Evolutionary conservation across 768 basidiomycete genomes (phyloP).

Genomic region (Brasilioporus rufonigricans): DNA sequence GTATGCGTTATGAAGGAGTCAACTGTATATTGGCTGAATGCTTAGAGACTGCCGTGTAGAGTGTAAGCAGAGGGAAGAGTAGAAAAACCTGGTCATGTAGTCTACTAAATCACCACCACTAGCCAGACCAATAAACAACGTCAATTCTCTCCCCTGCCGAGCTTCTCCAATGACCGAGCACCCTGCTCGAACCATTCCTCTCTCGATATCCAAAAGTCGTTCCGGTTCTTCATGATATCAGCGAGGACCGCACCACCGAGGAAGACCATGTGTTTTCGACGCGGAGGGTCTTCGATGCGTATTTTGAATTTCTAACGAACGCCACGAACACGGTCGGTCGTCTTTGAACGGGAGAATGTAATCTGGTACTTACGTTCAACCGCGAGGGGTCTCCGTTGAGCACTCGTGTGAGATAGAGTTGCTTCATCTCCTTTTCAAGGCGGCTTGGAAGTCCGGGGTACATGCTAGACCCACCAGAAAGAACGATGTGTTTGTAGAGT

Average conservation of each 20-base stretch:
- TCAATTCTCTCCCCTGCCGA: slow-evolving; percentile 63
- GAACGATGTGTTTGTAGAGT: slow-evolving; percentile 96
- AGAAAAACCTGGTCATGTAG: not conserved
- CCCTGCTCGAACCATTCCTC: slow-evolving; percentile 98
- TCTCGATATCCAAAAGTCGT: slow-evolving; percentile 93
- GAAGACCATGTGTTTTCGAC: slow-evolving; percentile 99
- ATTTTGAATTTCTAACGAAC: slow-evolving; percentile 93
- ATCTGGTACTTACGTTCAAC: slow-evolving; percentile 65
- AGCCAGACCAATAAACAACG: not conserved
- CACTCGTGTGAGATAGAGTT: slow-evolving; percentile 92
- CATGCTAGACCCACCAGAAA: slow-evolving; percentile 98
- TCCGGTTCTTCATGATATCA: slow-evolving; percentile 95
- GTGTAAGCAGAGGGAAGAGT: no score
- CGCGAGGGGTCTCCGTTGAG: slow-evolving; percentile 79
- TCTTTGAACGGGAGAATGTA: not conserved
- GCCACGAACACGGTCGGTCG: not conserved
- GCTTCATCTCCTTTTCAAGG: slow-evolving; percentile 99
- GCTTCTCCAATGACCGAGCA: slow-evolving; percentile 75
- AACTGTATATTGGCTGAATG: no score
- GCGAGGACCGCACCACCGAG: slow-evolving; percentile 97
- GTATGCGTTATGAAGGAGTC: no score
- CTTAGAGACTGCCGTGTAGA: no score
- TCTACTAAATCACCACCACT: not conserved
- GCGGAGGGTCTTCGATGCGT: slow-evolving; percentile 95
- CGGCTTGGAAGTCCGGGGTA: slow-evolving; percentile 97